phyloP scores from a whole-genome alignment of 2,329 filamentous ascomycete species.

The Didymella keratinophila region DNA sequence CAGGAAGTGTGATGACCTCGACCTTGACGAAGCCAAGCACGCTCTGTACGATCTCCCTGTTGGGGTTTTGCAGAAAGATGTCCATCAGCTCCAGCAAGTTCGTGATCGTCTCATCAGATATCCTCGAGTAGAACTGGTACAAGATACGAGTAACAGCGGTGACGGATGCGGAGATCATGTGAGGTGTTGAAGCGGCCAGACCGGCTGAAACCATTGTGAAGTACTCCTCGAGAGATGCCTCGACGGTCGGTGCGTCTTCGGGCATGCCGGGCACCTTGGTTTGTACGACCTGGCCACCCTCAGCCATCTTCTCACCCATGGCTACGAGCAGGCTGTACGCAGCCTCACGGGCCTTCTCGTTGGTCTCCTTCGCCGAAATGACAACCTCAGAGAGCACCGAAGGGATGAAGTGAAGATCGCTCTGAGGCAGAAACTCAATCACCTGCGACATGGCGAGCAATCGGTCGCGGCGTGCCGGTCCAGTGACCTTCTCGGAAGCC shows the following conservation, averaged over 20 bases:
- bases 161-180: constrained; percentile 98
- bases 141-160: constrained; percentile 92
- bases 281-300: constrained; percentile 80
- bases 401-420: constrained; percentile 90
- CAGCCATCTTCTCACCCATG: constrained; percentile 83
- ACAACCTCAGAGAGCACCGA: constrained; percentile 92
- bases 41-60: constrained; percentile 93
- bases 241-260: constrained; percentile 75
- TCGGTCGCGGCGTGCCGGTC: constrained; percentile 85
- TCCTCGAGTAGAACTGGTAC: constrained; percentile 81
- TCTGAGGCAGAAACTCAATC: constrained; percentile 77
- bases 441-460: constrained; percentile 83
- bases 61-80: constrained; percentile 94
- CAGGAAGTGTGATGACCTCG: constrained; percentile 84
- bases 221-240: constrained; percentile 89
- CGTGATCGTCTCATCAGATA: constrained; percentile 73
- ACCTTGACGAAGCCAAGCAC: constrained; percentile 98
- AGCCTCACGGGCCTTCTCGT: constrained; percentile 87
- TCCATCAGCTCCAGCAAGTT: constrained; percentile 95
- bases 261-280: constrained; percentile 89
- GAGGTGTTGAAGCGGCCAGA: constrained; percentile 87
- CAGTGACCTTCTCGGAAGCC: constrained; percentile 83
- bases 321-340: constrained; percentile 90
- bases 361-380: constrained; percentile 95
- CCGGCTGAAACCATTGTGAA: constrained; percentile 98